Conservation (phyloP, 768 basidiomycete genomes). For the Lentinus tigrinus region DNA sequence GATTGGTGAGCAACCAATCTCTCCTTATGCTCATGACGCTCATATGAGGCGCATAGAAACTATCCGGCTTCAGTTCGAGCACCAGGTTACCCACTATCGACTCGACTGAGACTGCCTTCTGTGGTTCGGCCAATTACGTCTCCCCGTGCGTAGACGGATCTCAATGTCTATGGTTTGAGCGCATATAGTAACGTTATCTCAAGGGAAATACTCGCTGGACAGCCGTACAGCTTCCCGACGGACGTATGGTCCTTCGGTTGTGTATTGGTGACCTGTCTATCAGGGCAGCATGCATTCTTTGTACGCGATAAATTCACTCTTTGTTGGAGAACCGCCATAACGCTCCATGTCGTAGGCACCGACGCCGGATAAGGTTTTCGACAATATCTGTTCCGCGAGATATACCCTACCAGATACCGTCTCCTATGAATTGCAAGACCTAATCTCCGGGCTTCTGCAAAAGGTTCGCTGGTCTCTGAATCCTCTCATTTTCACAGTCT, state of each 20-base stretch:
- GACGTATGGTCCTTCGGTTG: constrained; percentile 52
- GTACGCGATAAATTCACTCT: constrained; percentile 21
- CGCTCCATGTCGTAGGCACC: constrained; percentile 18
- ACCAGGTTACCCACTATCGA: constrained; percentile 26
- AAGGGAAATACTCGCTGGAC: constrained; percentile 41
- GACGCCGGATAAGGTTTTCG: constrained; percentile 19
- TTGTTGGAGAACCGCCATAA: neutral
- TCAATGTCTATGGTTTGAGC: neutral
- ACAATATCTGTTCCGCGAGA: constrained; percentile 24
- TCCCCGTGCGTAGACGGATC: constrained; percentile 38
- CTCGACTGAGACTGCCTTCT: constrained; percentile 21
- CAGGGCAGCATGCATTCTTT: constrained; percentile 35
- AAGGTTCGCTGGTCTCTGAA: constrained; percentile 8
- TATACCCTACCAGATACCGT: constrained; percentile 27
- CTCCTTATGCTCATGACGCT: neutral
- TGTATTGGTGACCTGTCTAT: constrained; percentile 37
- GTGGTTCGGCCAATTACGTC: constrained; percentile 30
- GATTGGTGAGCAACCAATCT: constrained; percentile 35
- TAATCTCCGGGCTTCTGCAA: constrained; percentile 24
- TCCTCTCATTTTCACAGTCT: neutral
- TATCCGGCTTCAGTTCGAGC: constrained; percentile 41
- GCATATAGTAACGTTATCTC: neutral
- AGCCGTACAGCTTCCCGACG: constrained; percentile 33
- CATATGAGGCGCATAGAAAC: constrained; percentile 36
- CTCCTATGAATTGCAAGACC: constrained; percentile 24